Base-by-base conservation (phyloP, 2,329 filamentous ascomycete genomes). In the Sclerotinia glacialis region DNA sequence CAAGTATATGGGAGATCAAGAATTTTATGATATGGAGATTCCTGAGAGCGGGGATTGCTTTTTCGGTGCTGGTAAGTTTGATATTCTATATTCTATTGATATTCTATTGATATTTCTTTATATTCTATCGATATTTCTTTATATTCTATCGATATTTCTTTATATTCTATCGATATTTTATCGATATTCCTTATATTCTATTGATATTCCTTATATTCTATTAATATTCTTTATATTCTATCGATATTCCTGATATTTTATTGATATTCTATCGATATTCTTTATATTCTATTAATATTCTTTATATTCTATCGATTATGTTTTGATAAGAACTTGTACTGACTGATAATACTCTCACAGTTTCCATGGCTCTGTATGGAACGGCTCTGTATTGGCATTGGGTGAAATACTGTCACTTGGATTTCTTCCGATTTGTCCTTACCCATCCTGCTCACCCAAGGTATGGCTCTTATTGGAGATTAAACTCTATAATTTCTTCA, bases 401-500 rank as follows among this genome's bases (percentile, higher is more conserved):
- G 8, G 31, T 47, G 14, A 61, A 61, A 47, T 49, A 49, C 18
- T 37, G 31, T 11, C 58, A 61, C 31, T 26, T 49, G 6, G 21
- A 18, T 9, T 61, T 61, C 7, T 49, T 61, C 23, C 58, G 58
- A 26, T 61, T 37, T 23, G 58, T 61, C 28, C 58, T 61, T 23
- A 49, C 46, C 0, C 58, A 61, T 26, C 58, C 58, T 21, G 58
- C 14, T 7, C 58, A 61, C 11, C 44, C 58, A 23, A 31, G 58
- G 26, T 21, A 61, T 50, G 44, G 37, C 21, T 61, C 8, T 3
- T 61, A 61, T 12, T 61, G 58, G 58, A 2, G 5, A 49, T 49
- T 61, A 16, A 61, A 61, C 37, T 11, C 26, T 21, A 7, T 2
- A 12, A 5, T 8, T 11, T 3, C 58, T 2, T 2, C 5, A 8